Evolutionary conservation across 2,329 filamentous ascomycete genomes (phyloP), one percentile per base, ranked within the genome.

Genomic region (Aspergillus awamori): DNA sequence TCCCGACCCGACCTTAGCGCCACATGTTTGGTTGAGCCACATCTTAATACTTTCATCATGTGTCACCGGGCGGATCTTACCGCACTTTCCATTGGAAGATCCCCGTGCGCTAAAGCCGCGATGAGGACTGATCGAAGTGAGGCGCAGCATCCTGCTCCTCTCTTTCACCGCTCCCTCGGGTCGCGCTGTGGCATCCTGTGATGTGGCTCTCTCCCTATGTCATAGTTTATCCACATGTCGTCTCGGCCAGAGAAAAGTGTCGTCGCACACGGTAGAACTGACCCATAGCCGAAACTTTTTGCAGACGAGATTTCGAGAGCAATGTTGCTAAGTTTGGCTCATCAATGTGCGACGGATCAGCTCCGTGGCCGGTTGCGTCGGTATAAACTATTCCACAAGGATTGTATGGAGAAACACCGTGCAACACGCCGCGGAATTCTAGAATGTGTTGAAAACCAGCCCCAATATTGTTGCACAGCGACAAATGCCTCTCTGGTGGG

Each of bases 21-120:
- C 67, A 67, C 67, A 65, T 33, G 22, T 28, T n/a, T n/a, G 33
- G 54, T 51, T 54, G 43, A 69, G 67, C 67, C 67, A 69, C 67
- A 66, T 45, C 8, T 24, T 17, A 39, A 30, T 30, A 30, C 10
- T 30, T 30, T 30, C 62, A 67, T 67, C 53, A 59, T 57, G 56
- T 61, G 59, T 48, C 45, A 59, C 53, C 33, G 47, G 57, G 65
- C 62, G 66, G 65, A 66, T 65, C 62, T 61, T 56, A 53, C 62
- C 54, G 58, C 22, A 8, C 33, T 60, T 36, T 41, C 60, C 55
- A 68, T 68, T 68, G 65, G 66, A 28, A 66, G 62, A 65, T 62
- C 58, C 26, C 36, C 17, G 41, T 47, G 24, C 53, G 56, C 62
- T 62, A 63, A 39, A 47, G 55, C 48, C 20, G 13, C 53, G 22